Evolutionary conservation across 2,329 filamentous ascomycete species (phyloP), one percentile per base, ranked within the genome.

Genomic region (Exophiala mesophila): DNA sequence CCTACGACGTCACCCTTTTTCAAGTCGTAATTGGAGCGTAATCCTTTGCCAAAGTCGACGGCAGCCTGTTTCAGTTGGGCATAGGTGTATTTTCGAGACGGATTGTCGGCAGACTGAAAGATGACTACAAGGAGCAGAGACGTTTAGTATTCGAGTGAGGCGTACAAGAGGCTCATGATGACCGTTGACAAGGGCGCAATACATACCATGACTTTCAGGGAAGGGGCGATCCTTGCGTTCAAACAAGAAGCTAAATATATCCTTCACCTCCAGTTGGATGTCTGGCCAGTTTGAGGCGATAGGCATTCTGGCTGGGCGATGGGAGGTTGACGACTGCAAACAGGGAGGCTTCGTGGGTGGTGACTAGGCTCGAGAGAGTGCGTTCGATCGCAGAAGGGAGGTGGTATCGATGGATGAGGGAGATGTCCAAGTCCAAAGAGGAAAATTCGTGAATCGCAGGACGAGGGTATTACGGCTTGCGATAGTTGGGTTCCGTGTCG

Each of bases 1-100:
- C 77, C 84, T 16, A 96, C 72, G 1, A 92, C 85, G 60, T 96
- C 86, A 57, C 85, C 85, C 59, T 84, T 88, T 55, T 80, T 73
- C 84, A 88, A 95, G 36, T 80, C 74, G 75, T 82, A 90, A 16
- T 72, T 64, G 18, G 82, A 77, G 57, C 80, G 82, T 15, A 97
- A 73, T 1, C 86, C 89, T 52, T 82, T 80, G 37, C 87, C 89
- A 54, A 96, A 94, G n/a, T 80, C 76, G 28, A 80, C 65, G 1
- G 87, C 83, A 12, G 77, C 71, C 47, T 71, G 70, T 55, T 77
- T 82, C 43, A 86, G 67, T 50, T 87, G 73, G 21, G 72, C 71
- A 61, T 78, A 89, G 33, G 81, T 94, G 65, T 94, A 88, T 23
- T 69, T 67, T 6, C 47, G 36, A 16, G 77, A 71, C 39, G 74